Conservation (phyloP, 768 basidiomycete genomes). For the Auricularia cornea region DNA sequence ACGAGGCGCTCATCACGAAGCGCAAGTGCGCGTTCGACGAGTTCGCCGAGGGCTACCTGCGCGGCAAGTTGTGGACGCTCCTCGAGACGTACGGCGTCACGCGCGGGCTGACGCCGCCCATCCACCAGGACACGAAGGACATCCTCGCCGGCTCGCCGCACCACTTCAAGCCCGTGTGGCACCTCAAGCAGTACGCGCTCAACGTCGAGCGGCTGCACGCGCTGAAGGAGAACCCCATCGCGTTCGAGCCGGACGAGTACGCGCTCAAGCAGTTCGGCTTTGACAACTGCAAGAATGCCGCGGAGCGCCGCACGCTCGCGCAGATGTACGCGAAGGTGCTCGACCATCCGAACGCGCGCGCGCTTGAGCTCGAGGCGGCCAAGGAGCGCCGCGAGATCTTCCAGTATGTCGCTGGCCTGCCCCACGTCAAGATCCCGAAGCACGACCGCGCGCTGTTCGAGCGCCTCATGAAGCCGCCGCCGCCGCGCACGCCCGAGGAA, state of each 20-base stretch:
- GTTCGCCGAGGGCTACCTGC: constrained; percentile 22
- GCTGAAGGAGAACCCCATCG: constrained; percentile 1
- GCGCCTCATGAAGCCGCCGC: too few species aligned
- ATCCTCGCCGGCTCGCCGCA: constrained; percentile 16
- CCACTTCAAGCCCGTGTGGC: constrained; percentile 26
- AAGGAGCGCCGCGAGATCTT: constrained; percentile 25
- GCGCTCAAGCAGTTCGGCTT: constrained; percentile 18
- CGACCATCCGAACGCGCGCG: constrained; percentile 14
- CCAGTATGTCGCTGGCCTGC: constrained; percentile 17
- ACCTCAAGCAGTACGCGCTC: constrained; percentile 26
- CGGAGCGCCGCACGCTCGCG: constrained; percentile 21
- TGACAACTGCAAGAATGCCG: constrained; percentile 21
- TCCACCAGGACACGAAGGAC: constrained; percentile 15
- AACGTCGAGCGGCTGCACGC: not conserved
- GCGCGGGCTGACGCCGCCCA: not conserved
- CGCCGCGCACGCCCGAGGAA: too few species aligned
- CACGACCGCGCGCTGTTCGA: too few species aligned
- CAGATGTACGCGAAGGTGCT: constrained; percentile 28
- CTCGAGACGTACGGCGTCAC: constrained; percentile 17
- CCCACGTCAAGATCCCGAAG: constrained; percentile 14
- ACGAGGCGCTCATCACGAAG: constrained; percentile 16
- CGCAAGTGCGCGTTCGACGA: constrained; percentile 28
- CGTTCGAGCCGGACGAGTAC: constrained; percentile 22
- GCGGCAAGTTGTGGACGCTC: constrained; percentile 18
- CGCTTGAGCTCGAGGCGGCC: constrained; percentile 30